These are phyloP conservation scores for Lolium rigidum DNA, from an alignment of 176 grass and related monocot genomes.

Conservation along the genomic window DNA sequence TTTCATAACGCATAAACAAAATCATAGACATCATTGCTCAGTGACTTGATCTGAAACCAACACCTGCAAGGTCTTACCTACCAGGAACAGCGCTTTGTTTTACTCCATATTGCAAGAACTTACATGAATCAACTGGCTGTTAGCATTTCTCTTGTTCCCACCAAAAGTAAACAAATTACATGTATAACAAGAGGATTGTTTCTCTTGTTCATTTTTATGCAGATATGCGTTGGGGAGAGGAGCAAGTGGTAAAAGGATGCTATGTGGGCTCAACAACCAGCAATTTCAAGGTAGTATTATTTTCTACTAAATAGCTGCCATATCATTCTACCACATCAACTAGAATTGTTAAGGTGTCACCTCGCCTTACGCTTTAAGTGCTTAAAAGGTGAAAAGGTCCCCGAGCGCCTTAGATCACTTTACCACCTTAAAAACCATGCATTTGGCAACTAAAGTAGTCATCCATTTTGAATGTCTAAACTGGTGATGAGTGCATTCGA, in stretches of 20 bases:
- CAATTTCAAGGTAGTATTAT: too few relatives aligned
- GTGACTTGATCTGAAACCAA: background rate
- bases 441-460: too few relatives aligned
- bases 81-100: background rate
- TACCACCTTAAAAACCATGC: too few relatives aligned
- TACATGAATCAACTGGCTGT: background rate
- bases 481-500: slow-evolving; percentile 17
- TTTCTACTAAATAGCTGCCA: too few relatives aligned
- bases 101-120: slow-evolving; percentile 11
- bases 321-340: too few relatives aligned
- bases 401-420: too few relatives aligned
- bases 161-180: background rate
- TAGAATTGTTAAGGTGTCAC: too few relatives aligned
- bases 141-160: background rate
- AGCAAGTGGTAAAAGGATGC: too few relatives aligned
- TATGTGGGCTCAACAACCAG: too few relatives aligned
- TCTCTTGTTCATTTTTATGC: background rate
- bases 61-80: slow-evolving; percentile 7
- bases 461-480: slow-evolving; percentile 22
- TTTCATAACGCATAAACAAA: background rate
- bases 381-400: too few relatives aligned
- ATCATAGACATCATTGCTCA: slow-evolving; percentile 2
- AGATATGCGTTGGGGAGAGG: too few relatives aligned
- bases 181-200: slow-evolving; percentile 13
- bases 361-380: too few relatives aligned